phyloP scores from a whole-genome alignment of 2,329 filamentous ascomycete genomes.

The Fusarium anguioides region DNA sequence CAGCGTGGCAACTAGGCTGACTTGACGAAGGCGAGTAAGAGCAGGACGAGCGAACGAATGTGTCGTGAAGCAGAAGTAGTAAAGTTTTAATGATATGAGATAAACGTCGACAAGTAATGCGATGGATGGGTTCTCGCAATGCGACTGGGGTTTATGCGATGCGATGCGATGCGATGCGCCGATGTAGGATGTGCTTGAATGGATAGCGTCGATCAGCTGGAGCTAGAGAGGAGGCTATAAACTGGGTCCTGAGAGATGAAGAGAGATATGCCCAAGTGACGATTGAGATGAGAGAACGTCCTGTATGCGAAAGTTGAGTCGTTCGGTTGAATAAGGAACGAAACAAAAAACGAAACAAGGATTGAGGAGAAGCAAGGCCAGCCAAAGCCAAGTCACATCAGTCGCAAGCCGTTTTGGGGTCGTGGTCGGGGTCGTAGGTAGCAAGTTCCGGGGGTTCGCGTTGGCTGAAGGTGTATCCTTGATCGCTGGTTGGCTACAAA shows the following conservation, averaged over 20 bases:
- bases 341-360: constrained; percentile 24
- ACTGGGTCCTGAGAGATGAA: constrained; percentile 5
- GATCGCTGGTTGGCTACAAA: constrained; percentile 18
- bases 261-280: background rate
- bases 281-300: constrained; percentile 3
- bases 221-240: constrained; percentile 20
- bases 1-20: constrained; percentile 32
- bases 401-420: constrained; percentile 21
- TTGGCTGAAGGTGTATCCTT: constrained; percentile 22
- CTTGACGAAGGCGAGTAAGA: background rate
- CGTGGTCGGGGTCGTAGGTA: constrained; percentile 20
- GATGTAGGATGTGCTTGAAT: constrained; percentile 25
- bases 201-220: constrained; percentile 24
- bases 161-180: constrained; percentile 33
- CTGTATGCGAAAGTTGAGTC: background rate
- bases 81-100: background rate
- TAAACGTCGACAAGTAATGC: constrained; percentile 9
- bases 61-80: background rate
- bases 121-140: constrained; percentile 27
- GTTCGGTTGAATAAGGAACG: constrained; percentile 5
- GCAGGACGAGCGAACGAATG: background rate
- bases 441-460: constrained; percentile 22
- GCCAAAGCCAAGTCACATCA: constrained; percentile 21
- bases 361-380: constrained; percentile 29
- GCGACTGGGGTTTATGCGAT: constrained; percentile 28